phyloP scores from a whole-genome alignment of 179 eudicot genomes.

The Carnegiea gigantea region DNA sequence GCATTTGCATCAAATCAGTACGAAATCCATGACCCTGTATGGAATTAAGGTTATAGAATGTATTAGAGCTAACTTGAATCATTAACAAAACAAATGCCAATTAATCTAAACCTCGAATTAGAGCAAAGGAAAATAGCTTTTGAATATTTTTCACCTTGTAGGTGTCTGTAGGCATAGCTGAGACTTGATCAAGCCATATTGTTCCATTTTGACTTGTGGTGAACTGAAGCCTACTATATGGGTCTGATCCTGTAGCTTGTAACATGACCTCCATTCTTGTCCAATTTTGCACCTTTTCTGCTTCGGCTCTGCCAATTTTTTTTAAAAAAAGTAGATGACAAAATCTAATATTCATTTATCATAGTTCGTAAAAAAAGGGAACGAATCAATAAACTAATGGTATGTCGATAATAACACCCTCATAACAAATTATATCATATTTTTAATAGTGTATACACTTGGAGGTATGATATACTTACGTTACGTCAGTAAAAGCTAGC shows the following conservation, averaged over 20 bases:
- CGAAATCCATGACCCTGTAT: slow-evolving; percentile 64
- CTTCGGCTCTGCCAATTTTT: neutral
- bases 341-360: too few species aligned
- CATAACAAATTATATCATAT: too few species aligned
- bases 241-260: slow-evolving; percentile 44
- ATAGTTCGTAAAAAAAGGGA: neutral
- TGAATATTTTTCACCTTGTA: slow-evolving; percentile 41
- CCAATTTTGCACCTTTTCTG: slow-evolving; percentile 44
- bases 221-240: slow-evolving; percentile 49
- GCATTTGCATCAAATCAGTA: slow-evolving; percentile 50
- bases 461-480: slow-evolving; percentile 32
- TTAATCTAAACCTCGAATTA: neutral
- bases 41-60: neutral
- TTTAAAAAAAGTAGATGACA: too few species aligned
- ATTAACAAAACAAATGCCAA: neutral
- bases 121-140: neutral
- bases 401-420: too few species aligned
- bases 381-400: neutral
- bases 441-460: too few species aligned
- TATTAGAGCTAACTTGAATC: neutral
- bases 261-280: slow-evolving; percentile 46
- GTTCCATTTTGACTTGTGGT: slow-evolving; percentile 52
- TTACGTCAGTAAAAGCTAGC: slow-evolving; percentile 42
- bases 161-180: slow-evolving; percentile 66
- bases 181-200: slow-evolving; percentile 71